Conservation (phyloP, 805 yeast genomes). For the Isabelozyma heimii region DNA sequence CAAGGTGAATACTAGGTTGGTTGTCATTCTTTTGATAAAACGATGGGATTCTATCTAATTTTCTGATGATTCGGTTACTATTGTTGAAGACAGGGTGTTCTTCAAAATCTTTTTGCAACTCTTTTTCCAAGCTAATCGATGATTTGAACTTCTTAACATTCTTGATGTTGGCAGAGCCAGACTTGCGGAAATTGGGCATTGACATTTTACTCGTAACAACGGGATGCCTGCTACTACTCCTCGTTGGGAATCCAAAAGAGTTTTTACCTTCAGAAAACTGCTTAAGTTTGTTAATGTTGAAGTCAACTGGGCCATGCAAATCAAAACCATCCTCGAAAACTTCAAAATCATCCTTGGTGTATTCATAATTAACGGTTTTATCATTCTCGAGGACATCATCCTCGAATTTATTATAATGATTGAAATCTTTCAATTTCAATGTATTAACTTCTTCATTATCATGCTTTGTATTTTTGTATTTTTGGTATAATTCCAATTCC, state of each 20-base stretch:
- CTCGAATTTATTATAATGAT: slow-evolving; percentile 8
- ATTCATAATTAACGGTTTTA: slow-evolving; percentile 33
- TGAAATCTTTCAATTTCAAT: slow-evolving; percentile 27
- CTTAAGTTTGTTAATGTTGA: slow-evolving; percentile 8
- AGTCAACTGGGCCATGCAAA: slow-evolving; percentile 7
- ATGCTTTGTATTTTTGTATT: slow-evolving; percentile 8
- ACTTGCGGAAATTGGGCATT: slow-evolving; percentile 16
- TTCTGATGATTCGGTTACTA: slow-evolving; percentile 31
- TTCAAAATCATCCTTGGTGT: slow-evolving; percentile 35
- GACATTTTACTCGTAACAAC: slow-evolving; percentile 9
- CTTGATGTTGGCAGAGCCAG: not conserved
- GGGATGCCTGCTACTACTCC: slow-evolving; percentile 1
- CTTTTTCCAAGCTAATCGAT: slow-evolving; percentile 25
- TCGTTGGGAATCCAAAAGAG: not conserved
- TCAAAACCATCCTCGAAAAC: slow-evolving; percentile 38
- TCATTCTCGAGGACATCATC: slow-evolving; percentile 25
- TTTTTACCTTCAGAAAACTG: slow-evolving; percentile 4
- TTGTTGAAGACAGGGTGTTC: slow-evolving; percentile 29
- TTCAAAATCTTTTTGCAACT: slow-evolving; percentile 4
- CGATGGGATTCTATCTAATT: slow-evolving; percentile 41
- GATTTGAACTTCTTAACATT: slow-evolving; percentile 28
- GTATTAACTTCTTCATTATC: slow-evolving; percentile 22
- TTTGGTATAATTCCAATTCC: slow-evolving; percentile 24
- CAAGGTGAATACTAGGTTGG: slow-evolving; percentile 6
- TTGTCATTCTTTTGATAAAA: slow-evolving; percentile 21